A percentile compares a stretch with the other conserved stretches of the same genome.
These are phyloP conservation scores for Mycena olivaceomarginata DNA, from an alignment of 768 basidiomycete genomes.

Conservation along the genomic window DNA sequence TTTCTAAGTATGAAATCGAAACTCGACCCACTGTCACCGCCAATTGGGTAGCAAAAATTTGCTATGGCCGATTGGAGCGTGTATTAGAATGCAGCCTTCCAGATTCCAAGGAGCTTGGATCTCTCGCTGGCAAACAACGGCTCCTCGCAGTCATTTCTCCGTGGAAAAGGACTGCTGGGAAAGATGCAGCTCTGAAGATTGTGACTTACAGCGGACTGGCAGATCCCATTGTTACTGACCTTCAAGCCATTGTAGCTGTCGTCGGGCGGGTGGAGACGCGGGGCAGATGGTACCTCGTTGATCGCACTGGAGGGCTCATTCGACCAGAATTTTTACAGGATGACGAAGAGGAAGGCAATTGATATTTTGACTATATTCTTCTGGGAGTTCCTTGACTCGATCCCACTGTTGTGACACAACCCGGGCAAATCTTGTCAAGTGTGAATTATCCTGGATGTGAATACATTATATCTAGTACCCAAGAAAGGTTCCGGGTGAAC, in stretches of 20 bases:
- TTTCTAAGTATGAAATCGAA: background rate
- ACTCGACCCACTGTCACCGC: background rate
- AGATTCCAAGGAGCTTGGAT: background rate
- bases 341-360: background rate
- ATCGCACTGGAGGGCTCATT: conserved; percentile 28
- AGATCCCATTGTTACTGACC: background rate
- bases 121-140: background rate
- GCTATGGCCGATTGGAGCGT: background rate
- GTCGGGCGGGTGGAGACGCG: conserved; percentile 5
- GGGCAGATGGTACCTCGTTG: background rate
- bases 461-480: too few species aligned
- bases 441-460: too few species aligned
- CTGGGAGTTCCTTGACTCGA: too few species aligned
- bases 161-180: conserved; percentile 10
- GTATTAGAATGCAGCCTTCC: background rate
- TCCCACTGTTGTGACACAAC: too few species aligned
- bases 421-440: too few species aligned
- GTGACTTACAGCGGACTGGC: background rate
- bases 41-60: background rate
- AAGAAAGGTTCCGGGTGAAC: too few species aligned
- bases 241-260: conserved; percentile 11
- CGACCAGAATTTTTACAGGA: background rate
- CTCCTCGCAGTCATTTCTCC: background rate
- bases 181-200: conserved; percentile 1
- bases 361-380: too few species aligned